Evolutionary conservation across 2,329 filamentous ascomycete genomes (phyloP), one percentile per base, ranked within the genome.

Genomic region (Verticillium zaregamsianum): DNA sequence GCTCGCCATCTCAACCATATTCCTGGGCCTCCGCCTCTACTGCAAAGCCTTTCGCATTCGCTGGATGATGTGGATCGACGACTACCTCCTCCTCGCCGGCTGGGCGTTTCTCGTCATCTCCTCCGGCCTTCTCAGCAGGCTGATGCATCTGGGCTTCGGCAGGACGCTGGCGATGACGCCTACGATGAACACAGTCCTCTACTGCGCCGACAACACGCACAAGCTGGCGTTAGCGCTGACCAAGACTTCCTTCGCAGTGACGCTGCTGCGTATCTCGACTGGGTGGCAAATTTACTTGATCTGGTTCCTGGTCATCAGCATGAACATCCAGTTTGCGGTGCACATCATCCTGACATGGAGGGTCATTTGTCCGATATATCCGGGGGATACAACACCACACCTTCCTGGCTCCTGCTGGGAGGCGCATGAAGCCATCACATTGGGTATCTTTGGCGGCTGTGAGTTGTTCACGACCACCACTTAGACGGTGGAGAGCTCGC

Each of bases 251-350:
- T 62, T 62, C 17, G 57, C 57, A 6, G 57, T 57, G 7, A 57
- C 60, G 11, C 12, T 62, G 39, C 67, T 73, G 0, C 70, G 70
- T 3, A 63, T 73, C 17, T 64, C 65, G 2, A 45, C 67, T 1
- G 68, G 66, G 7, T 37, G 59, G 54, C 63, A 59, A 37, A 63
- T 60, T n/a, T 49, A 55, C 33, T 33, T 76, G 39, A 57, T 74
- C 39, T 74, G 73, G 74, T 68, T 68, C 45, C 66, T 72, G n/a
- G 71, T 76, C 40, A 25, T 72, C 4, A 71, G 69, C 11, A 66
- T 75, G 59, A 74, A 75, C 61, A n/a, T 72, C 1, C 61, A 69
- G 28, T 64, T 75, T 59, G 65, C 66, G 0, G 55, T 71, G 5
- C 68, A 66, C 39, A 66, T 66, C 33, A 56, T 72, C 4, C 66